These are phyloP conservation scores for Pseudozyma tsukubaensis DNA, from an alignment of 1,284 basidiomycete genomes.

Conservation along the genomic window DNA sequence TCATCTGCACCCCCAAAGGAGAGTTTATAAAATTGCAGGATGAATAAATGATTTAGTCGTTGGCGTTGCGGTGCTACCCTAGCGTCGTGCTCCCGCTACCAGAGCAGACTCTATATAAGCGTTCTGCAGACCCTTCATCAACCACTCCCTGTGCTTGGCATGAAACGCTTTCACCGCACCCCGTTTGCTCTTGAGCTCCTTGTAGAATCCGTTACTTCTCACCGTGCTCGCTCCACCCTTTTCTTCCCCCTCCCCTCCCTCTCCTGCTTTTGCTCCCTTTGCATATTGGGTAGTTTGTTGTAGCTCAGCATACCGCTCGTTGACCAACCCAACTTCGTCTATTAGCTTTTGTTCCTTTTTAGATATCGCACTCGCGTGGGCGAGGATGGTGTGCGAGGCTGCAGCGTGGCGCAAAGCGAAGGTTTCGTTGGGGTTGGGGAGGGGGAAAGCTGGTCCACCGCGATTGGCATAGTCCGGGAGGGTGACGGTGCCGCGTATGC, in stretches of 20 bases:
- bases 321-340: neutral
- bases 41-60: too few relatives aligned
- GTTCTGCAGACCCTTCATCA: constrained; percentile 20
- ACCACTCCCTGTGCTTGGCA: neutral
- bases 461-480: constrained; percentile 11
- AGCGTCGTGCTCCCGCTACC: neutral
- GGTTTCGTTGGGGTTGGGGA: constrained; percentile 21
- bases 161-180: neutral
- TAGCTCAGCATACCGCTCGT: neutral
- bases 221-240: neutral
- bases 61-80: too few relatives aligned
- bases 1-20: too few relatives aligned
- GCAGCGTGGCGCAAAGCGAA: constrained; percentile 7
- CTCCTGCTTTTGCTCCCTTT: too few relatives aligned
- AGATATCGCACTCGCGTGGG: neutral
- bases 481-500: constrained; percentile 12
- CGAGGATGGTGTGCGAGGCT: neutral
- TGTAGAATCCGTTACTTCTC: constrained; percentile 1
- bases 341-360: constrained; percentile 6
- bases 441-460: constrained; percentile 22
- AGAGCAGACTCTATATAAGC: constrained; percentile 17
- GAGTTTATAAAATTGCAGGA: too few relatives aligned
- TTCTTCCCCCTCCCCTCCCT: neutral
- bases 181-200: neutral
- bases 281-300: neutral